Conservation (phyloP, 2,329 filamentous ascomycete genomes). For the Colletotrichum sp. region DNA sequence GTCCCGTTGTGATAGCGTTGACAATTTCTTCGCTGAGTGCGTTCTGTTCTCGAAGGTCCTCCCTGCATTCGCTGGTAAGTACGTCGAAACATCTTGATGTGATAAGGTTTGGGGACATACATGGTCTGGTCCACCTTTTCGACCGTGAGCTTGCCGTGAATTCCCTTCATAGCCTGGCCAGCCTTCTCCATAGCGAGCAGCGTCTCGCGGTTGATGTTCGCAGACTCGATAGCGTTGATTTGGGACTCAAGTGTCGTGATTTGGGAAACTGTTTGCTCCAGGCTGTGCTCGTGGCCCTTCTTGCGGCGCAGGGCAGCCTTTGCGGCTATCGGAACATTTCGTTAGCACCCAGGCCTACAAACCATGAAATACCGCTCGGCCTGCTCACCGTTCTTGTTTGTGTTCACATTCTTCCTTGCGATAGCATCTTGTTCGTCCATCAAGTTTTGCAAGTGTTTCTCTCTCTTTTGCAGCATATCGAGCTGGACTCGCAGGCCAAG, state of each 20-base stretch:
- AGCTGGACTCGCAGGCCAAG: constrained; percentile 85
- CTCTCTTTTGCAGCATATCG: constrained; percentile 97
- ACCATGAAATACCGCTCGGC: neutral
- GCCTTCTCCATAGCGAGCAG: constrained; percentile 93
- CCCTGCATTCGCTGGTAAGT: constrained; percentile 59
- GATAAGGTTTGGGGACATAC: constrained; percentile 57
- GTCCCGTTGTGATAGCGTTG: constrained; percentile 78
- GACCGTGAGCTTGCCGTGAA: constrained; percentile 88
- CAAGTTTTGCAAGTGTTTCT: constrained; percentile 88
- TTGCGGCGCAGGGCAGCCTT: constrained; percentile 91
- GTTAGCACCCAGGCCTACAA: neutral
- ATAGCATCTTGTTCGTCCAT: constrained; percentile 91
- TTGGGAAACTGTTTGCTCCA: constrained; percentile 89
- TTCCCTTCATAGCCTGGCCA: constrained; percentile 87
- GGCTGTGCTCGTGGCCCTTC: constrained; percentile 89
- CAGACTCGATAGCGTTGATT: constrained; percentile 95
- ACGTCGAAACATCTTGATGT: neutral
- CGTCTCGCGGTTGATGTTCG: constrained; percentile 98
- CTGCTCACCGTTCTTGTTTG: constrained; percentile 87
- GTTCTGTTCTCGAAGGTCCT: constrained; percentile 89
- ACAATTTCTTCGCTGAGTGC: constrained; percentile 92
- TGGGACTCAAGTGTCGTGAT: constrained; percentile 93
- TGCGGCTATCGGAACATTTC: constrained; percentile 65
- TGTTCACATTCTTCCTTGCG: constrained; percentile 84
- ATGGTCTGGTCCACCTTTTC: constrained; percentile 96